Evolutionary conservation across 495 filamentous ascomycete genomes (phyloP), one percentile per base, ranked within the genome.

Genomic region (Symbiotaphrina buchneri): DNA sequence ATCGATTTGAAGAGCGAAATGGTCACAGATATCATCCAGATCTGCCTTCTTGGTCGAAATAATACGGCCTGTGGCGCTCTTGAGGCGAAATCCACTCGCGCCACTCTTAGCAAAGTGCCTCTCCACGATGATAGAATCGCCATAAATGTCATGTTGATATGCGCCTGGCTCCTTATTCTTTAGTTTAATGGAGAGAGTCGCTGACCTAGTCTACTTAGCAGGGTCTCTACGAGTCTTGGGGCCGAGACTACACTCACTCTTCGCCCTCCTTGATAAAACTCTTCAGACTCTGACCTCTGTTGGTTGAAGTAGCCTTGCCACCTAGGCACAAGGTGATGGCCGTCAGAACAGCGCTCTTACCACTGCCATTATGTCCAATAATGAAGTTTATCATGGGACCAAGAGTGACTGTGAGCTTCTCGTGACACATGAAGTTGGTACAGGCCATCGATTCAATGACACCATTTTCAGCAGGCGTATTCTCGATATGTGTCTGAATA

Each of bases 301-400:
- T 94, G n/a, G 87, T 95, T 3, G 79, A 65, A 27, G 74, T 75
- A n/a, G 85, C 81, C 47, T 92, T 94, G 2, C 80, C 87, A 21
- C 87, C 90, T 5, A 99, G 60, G 42, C 90, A 95, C 19, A 99
- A 58, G 0, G 83, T 94, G 33, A 99, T 68, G 5, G 80, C 87
- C 2, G 87, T 94, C n/a, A 99, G 54, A 14, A 95, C 71, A 15
- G 87, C 87, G 47, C 85, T 94, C 55, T 99, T 99, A n/a, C 87
- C 87, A 43, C 87, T 95, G 24, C 87, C 87, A 48, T 99, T 99
- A 44, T 91, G 80, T 2, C 87, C 87, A 33, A 92, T 80, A 30
- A 99, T 82, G 51, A 95, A 99, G 48, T 95, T 99, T 40, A 95
- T 87, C 4, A 93, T 60, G 0, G 87, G 85, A 0, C 87, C 85